These are phyloP conservation scores for Aquanectria penicillioides DNA, from an alignment of 2,329 filamentous ascomycete genomes.

Conservation along the genomic window DNA sequence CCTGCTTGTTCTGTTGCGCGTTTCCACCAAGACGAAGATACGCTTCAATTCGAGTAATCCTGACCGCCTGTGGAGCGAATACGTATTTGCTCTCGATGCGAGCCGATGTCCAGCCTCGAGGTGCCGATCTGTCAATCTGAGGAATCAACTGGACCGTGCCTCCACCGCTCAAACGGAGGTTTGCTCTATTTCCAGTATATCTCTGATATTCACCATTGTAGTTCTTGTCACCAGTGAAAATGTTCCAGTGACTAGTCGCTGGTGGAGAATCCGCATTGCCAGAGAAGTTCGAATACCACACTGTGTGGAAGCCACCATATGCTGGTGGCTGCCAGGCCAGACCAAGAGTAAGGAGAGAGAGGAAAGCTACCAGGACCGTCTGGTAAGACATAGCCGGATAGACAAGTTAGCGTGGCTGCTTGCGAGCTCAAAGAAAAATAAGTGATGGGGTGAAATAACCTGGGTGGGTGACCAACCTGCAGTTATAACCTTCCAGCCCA, in stretches of 20 bases:
- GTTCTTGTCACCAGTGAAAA: conserved; percentile 51
- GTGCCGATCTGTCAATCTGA: conserved; percentile 48
- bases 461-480: too few species aligned
- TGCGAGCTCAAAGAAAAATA: neutral
- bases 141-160: conserved; percentile 63
- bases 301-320: conserved; percentile 51
- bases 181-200: conserved; percentile 58
- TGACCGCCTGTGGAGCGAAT: conserved; percentile 57
- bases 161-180: conserved; percentile 62
- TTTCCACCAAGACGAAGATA: conserved; percentile 58
- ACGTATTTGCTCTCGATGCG: conserved; percentile 61
- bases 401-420: too few species aligned
- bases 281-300: conserved; percentile 58
- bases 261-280: conserved; percentile 49
- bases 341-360: conserved; percentile 44
- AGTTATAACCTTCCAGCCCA: accelerated
- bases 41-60: conserved; percentile 58
- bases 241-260: conserved; percentile 52
- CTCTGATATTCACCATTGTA: conserved; percentile 64
- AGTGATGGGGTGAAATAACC: neutral
- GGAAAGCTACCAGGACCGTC: conserved; percentile 15
- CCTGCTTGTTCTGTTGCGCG: conserved; percentile 55
- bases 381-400: conserved; percentile 35
- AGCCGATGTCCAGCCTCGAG: conserved; percentile 62
- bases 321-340: conserved; percentile 50